Base-by-base conservation (phyloP, 208 protist genomes). In the Acanthamoeba culbertsoni region DNA sequence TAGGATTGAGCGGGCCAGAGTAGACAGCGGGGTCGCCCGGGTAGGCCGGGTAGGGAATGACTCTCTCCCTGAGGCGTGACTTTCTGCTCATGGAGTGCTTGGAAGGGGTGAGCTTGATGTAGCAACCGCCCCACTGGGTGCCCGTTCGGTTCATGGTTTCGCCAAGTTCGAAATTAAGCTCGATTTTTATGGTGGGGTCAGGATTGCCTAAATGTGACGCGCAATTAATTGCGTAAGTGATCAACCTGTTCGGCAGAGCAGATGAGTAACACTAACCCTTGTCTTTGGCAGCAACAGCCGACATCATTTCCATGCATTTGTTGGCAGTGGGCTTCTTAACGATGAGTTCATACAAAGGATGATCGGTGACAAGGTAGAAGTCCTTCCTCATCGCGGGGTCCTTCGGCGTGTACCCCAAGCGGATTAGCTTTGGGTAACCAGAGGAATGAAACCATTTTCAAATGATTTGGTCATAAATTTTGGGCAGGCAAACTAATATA, bases 281-380 rank as follows among this genome's bases (percentile, higher is more conserved):
- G 68, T 77, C 68, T 40, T 77, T 77, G 68, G 68, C 68, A 40
- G 63, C 63, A 33, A 77, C 46, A 40, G 35, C 68, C 1, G 68
- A 77, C 68, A 77, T 77, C 68, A 77, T 77, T n/a, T 77, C 68
- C 37, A 77, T 48, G 68, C 68, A 77, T 18, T 77, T 77, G 68
- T 77, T 77, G 35, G 68, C 37, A n/a, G 68, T 77, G 35, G 68
- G 68, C 68, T 77, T 77, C 68, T 77, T 77, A 2, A 77, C 68
- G 68, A 77, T 77, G 35, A 77, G 68, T 40, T 77, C 68, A 26
- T 77, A 77, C 18, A 77, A 26, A 23, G 68, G 68, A n/a, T 77
- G 68, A 26, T 77, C 68, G 20, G 68, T 77, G 23, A 77, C 68
- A 40, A 77, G 68, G 68, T 77, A 77, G 35, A 77, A 77, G 37